These are phyloP conservation scores for Globisporangium spinosum DNA, from an alignment of 352 stramenopile species.

Conservation along the genomic window DNA sequence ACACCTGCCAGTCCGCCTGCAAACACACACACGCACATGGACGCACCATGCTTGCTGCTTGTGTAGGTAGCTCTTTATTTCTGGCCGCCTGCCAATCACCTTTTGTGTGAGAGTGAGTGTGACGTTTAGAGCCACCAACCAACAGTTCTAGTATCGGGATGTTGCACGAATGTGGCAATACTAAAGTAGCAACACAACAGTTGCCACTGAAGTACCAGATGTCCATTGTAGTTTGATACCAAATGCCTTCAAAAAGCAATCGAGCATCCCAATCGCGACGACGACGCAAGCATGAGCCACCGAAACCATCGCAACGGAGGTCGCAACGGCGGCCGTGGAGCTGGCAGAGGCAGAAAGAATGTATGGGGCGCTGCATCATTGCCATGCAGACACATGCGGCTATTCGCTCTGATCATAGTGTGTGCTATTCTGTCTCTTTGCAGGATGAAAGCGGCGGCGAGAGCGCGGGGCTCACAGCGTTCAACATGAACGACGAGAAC, in stretches of 20 bases:
- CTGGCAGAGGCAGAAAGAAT: conserved; percentile 1
- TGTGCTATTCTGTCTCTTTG: not conserved
- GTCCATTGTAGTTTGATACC: not conserved
- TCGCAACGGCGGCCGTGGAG: conserved; percentile 12
- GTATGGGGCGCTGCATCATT: not conserved
- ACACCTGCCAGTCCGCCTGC: no score
- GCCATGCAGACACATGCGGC: no score
- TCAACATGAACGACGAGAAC: conserved; percentile 85
- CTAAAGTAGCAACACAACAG: not conserved
- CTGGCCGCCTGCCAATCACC: conserved; percentile 4
- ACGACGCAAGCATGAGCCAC: conserved; percentile 9
- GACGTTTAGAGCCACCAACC: conserved; percentile 21
- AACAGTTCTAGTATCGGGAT: conserved; percentile 15
- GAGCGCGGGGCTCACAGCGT: conserved; percentile 58
- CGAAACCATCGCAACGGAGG: conserved; percentile 9
- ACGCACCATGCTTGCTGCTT: conserved; percentile 19
- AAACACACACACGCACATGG: not conserved
- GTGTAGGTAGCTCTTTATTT: conserved; percentile 5
- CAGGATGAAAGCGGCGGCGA: conserved; percentile 20
- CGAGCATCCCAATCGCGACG: not conserved
- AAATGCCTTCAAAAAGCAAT: not conserved
- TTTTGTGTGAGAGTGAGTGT: not conserved
- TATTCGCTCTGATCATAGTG: not conserved
- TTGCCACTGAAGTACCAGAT: not conserved
- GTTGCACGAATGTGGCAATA: conserved; percentile 10